Base-by-base conservation (phyloP, 306 rosid genomes). In the Casuarina equisetifolia region DNA sequence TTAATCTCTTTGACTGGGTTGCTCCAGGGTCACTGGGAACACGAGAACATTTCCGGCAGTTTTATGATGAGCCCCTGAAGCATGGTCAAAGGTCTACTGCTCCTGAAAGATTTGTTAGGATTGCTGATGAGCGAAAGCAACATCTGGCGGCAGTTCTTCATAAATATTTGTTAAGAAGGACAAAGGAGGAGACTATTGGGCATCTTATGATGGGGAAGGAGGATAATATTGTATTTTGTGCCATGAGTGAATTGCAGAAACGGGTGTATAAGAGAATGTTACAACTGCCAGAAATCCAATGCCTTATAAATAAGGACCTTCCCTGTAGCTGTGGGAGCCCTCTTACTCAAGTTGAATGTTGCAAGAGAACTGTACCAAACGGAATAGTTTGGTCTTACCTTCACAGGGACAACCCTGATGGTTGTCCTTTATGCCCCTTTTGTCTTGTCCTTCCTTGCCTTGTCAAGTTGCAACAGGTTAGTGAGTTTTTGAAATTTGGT, bases 161-260 rank as follows among this genome's bases (percentile, higher is more conserved):
- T 71, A 94, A 90, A 83, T 94, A 92, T 79, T 54, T 94, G 98
- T 82, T 94, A 70, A 88, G 98, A 83, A 85, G 98, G 86, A 92
- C 97, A 68, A 94, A 94, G 82, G 97, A 92, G 80, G 98, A 94
- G 84, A 94, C 98, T 64, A 94, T 94, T 69, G 97, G 98, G 82
- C 98, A 94, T 87, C 98, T 94, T 74, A 90, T 94, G 98, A 86
- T 92, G 98, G 98, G 97, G 53, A 94, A 94, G 90, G 98, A 94
- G 86, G 97, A 94, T 86, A 92, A 94, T 74, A 83, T 92, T 13
- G 91, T 94, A 12, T 92, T 92, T 63, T 94, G 98, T 78, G 88
- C 91, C 64, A 94, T 94, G 98, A 94, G 98, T 51, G 93, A 94
- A 76, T 74, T 94, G 85, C 98, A 94, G 81, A 94, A 87, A 73